phyloP scores from a whole-genome alignment of 2,329 filamentous ascomycete genomes.

The Arthrobotrys pseudoclavata region DNA sequence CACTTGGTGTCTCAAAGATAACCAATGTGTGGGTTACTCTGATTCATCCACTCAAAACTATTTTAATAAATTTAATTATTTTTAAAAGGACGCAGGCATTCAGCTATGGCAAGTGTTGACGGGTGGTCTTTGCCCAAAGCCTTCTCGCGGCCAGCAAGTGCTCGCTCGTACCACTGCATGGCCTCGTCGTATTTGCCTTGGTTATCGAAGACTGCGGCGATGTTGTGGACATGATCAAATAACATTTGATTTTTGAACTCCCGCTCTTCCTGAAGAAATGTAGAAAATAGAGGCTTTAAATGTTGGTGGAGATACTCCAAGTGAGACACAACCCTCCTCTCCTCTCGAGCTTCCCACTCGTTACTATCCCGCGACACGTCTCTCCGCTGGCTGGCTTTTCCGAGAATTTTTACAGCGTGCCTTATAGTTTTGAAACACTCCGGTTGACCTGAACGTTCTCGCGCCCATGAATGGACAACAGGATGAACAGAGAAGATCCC shows the following conservation, averaged over 20 bases:
- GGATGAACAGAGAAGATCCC: conserved; percentile 12
- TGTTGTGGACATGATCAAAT: conserved; percentile 8
- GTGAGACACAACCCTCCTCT: background rate
- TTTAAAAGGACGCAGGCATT: background rate
- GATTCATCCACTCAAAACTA: too few relatives aligned
- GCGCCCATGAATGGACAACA: conserved; percentile 14
- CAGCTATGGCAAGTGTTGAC: background rate
- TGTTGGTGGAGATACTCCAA: conserved; percentile 12
- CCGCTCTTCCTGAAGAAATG: background rate
- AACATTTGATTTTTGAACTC: background rate
- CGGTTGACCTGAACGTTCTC: conserved; percentile 6
- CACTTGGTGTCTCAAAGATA: background rate
- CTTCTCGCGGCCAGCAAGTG: background rate
- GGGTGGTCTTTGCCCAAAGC: conserved; percentile 6
- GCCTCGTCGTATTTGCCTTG: conserved; percentile 17
- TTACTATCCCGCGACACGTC: background rate
- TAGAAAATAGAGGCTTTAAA: background rate
- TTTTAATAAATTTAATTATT: background rate
- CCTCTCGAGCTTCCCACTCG: conserved; percentile 5
- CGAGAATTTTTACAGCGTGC: background rate
- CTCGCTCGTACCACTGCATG: background rate
- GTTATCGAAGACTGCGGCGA: conserved; percentile 24
- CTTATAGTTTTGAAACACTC: background rate
- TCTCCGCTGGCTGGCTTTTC: background rate
- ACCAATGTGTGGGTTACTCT: background rate